Evolutionary conservation across 768 basidiomycete species (phyloP), one percentile per base, ranked within the genome.

Genomic region (Trichaptum fuscoviolaceum): DNA sequence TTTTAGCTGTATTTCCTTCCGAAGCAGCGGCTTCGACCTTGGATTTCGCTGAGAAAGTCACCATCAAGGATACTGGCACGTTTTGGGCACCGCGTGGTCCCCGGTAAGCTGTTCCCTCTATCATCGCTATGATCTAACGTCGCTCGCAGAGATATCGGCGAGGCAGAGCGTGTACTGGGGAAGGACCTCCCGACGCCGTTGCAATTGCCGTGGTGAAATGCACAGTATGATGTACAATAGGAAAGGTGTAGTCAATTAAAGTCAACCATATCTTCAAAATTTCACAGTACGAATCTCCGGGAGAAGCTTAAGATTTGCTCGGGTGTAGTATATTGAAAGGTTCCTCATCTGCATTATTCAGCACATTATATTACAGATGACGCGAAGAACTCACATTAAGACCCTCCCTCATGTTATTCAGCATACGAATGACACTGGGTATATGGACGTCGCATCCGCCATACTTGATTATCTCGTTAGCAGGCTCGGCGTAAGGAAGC

Each of bases 81-180:
- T 79, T 79, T 66, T 83, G 81, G 82, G 82, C 82, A 6, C 82
- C 82, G 20, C 76, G 80, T 69, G 80, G 80, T 6, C 74, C 79
- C n/a, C 68, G 77, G 78, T 79, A 58, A 42, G 71, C 64, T 7
- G 8, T 30, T n/a, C 60, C 9, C 2, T 61, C 59, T 25, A 61
- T 27, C 65, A 3, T 57, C 17, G 12, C 35, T 35, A 24, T 23
- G 4, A 62, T 25, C 24, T 63, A 12, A 34, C 52, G 26, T 18
- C 7, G 9, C 24, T 58, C 15, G 52, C 61, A 81, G 81, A 63
- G 83, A 82, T 58, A 82, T 84, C 61, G 81, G 80, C 0, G 77
- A 80, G 65, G 80, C 80, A 17, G 78, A 81, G 64, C 75, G 75
- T 9, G 77, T 80, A 0, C 15, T 82, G 64, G 80, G 81, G 3